These are phyloP conservation scores for Trypanosomatidae sp. DNA, from an alignment of 208 protist genomes.

Conservation along the genomic window DNA sequence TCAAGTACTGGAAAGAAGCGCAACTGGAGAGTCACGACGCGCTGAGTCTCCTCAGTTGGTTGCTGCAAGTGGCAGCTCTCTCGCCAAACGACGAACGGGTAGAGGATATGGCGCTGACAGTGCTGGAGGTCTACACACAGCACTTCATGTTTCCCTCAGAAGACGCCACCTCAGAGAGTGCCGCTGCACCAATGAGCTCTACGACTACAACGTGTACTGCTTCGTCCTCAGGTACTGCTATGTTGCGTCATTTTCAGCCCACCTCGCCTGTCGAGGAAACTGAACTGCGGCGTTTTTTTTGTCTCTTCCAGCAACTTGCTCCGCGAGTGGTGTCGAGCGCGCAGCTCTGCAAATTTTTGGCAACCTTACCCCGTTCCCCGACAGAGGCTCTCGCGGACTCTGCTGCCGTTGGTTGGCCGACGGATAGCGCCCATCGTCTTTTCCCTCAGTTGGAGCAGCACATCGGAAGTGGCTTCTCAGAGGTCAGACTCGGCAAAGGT, in stretches of 20 bases:
- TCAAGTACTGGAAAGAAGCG: conserved; percentile 81
- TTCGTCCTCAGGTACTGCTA: not conserved
- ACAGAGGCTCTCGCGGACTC: not conserved
- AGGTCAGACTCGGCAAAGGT: not conserved
- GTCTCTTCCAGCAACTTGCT: conserved; percentile 34
- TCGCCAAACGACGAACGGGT: conserved; percentile 73
- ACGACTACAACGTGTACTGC: not conserved
- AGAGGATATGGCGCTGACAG: conserved; percentile 78
- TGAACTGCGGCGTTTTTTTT: conserved; percentile 40
- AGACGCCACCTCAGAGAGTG: conserved; percentile 7
- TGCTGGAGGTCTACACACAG: conserved; percentile 61
- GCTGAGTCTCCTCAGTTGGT: conserved; percentile 51
- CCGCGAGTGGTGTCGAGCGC: conserved; percentile 34
- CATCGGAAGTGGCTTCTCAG: not conserved
- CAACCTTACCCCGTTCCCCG: conserved; percentile 25
- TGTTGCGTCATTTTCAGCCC: not conserved
- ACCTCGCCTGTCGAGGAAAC: conserved; percentile 22
- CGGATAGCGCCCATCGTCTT: conserved; percentile 43
- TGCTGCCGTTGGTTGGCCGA: conserved; percentile 39
- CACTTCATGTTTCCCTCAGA: conserved; percentile 26
- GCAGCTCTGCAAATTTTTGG: conserved; percentile 47
- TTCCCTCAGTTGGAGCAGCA: conserved; percentile 75
- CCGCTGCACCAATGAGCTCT: not conserved
- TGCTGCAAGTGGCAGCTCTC: conserved; percentile 53
- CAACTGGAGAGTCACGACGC: conserved; percentile 24